Percentiles rank a stretch among this genome's conserved stretches.
phyloP scores from a whole-genome alignment of 2,329 filamentous ascomycete genomes.

The Coniochaeta prunicola region DNA sequence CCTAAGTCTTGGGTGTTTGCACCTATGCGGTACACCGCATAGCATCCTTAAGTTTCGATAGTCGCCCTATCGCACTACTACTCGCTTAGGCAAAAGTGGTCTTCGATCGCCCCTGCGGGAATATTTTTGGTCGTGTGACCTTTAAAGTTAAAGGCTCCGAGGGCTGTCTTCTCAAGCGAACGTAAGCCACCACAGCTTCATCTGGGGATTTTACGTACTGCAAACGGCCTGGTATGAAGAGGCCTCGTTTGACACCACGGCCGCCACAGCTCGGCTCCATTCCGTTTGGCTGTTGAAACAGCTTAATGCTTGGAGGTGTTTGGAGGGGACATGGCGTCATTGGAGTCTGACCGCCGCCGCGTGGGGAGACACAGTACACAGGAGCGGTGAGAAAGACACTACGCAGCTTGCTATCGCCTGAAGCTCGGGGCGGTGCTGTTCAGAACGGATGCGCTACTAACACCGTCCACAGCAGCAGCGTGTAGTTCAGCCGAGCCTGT shows the following conservation, averaged over 20 bases:
- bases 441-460: too few relatives aligned
- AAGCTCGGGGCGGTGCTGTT: not conserved
- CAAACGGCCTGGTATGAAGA: not conserved
- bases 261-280: not conserved
- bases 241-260: not conserved
- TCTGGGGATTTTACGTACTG: not conserved
- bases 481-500: too few relatives aligned
- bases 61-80: too few relatives aligned
- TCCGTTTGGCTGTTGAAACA: not conserved
- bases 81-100: too few relatives aligned
- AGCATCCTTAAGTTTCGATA: too few relatives aligned
- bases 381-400: not conserved
- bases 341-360: not conserved
- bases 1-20: too few relatives aligned
- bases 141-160: not conserved
- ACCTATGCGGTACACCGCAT: too few relatives aligned
- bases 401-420: not conserved
- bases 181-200: not conserved
- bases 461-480: too few relatives aligned
- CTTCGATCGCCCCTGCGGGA: too few relatives aligned
- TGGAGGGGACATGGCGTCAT: not conserved
- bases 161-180: not conserved
- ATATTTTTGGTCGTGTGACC: not conserved
- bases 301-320: not conserved
- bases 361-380: not conserved